Base-by-base conservation (phyloP, 768 basidiomycete genomes). In the Rubroboletus satanas region DNA sequence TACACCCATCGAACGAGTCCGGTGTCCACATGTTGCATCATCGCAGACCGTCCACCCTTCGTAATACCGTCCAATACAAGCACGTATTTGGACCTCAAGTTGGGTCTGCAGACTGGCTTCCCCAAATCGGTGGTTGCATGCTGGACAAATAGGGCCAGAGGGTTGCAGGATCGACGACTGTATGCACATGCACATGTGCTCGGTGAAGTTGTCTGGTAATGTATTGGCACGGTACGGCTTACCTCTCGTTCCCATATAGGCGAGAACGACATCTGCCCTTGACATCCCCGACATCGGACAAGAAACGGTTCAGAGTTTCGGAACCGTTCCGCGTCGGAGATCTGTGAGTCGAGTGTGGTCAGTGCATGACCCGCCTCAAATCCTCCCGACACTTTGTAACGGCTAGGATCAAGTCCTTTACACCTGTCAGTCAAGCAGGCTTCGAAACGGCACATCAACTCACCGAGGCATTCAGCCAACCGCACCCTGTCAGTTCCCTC, bases 401-500 rank as follows among this genome's bases (percentile, higher is more conserved):
- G 79, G 15, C 71, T 68, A n/a, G 88, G 80, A 66, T 83, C 81
- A 54, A 84, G 72, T 15, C 87, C 86, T 87, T 15, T 0, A 31
- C 23, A 33, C 29, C 18, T 12, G 18, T 59, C 45, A 58, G 51
- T 55, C 37, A 26, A 50, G 14, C 15, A n/a, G 8, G 8, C 3
- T 6, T 10, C 21, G 7, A 2, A 39, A 31, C 5, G 7, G 8
- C 21, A 37, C 29, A 58, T 32, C 15, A 21, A 70, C 80, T 49
- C 66, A 93, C 94, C 96, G 7, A 99, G 83, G 68, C 93, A 98
- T 74, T 98, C 96, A 0, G 97, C 97, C 21, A 99, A 75, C 35
- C 95, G 82, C 7, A 94, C 77, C 28, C 91, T 82, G 63, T 98
- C 96, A 0, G 95, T 98, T 7, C 95, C 96, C 62, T 97, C 93